Percentiles rank a stretch among this genome's conserved stretches.
These are phyloP conservation scores for Debaryomycetaceae sp. DNA, from an alignment of 1,139 yeast species.

Conservation along the genomic window DNA sequence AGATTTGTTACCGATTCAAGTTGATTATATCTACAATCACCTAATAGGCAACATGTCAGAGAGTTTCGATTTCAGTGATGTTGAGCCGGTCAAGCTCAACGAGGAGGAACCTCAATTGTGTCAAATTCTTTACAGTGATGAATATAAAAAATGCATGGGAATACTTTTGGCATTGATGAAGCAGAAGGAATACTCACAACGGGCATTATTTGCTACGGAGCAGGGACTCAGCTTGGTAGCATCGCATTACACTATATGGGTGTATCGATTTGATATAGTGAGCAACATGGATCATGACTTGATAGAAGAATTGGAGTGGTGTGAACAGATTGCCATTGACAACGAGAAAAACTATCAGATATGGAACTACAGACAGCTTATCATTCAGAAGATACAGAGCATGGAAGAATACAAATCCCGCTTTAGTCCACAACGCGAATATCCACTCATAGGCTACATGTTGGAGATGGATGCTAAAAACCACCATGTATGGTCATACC, in stretches of 20 bases:
- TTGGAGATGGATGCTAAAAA: constrained; percentile 78
- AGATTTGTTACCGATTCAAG: too few species aligned
- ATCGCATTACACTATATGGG: constrained; percentile 93
- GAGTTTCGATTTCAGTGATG: constrained; percentile 32
- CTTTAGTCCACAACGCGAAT: constrained; percentile 54
- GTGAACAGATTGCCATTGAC: constrained; percentile 68
- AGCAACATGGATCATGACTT: constrained; percentile 33
- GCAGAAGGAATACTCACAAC: constrained; percentile 57
- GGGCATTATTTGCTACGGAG: constrained; percentile 68
- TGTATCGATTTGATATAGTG: constrained; percentile 63
- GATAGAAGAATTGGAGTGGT: constrained; percentile 64
- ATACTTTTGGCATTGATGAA: constrained; percentile 59
- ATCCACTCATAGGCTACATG: constrained; percentile 62
- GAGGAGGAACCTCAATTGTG: constrained; percentile 58
- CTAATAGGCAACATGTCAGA: not conserved
- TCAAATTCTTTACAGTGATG: constrained; percentile 72
- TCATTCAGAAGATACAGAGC: constrained; percentile 37
- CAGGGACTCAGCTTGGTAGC: constrained; percentile 67
- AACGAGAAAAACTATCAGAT: constrained; percentile 92
- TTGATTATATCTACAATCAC: too few species aligned
- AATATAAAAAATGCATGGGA: constrained; percentile 62
- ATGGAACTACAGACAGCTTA: constrained; percentile 83
- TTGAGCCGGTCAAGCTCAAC: constrained; percentile 38
- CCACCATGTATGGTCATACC: constrained; percentile 94
- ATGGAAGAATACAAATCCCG: constrained; percentile 5